Base-by-base conservation (phyloP, 345 rosid species). In the Mangifera indica region DNA sequence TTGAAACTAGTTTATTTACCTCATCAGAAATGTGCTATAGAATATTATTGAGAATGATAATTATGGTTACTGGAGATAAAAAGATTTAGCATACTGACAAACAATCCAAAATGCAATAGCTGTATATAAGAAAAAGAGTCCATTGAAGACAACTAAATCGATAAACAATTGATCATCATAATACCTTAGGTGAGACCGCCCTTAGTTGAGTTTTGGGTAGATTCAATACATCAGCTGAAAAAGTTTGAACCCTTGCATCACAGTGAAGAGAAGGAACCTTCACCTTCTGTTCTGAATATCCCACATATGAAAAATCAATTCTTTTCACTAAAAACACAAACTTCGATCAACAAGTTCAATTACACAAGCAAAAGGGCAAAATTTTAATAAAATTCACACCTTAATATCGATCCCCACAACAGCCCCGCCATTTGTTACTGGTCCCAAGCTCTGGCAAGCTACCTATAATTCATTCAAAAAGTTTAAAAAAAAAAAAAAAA, bases 391-490 rank as follows among this genome's bases (percentile, higher is more conserved):
- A 42, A 68, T 18, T 49, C 87, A 73, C 44, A 92, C 98, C 97
- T 94, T 94, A 51, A 92, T 75, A 85, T 94, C 99, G 77, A 94
- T 80, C 29, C 98, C 98, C 25, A 94, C 91, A 3, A 94, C 92
- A 66, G 73, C 56, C 42, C 98, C 98, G 44, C 98, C 98, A 84
- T 75, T 86, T 79, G 77, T 84, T 29, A 88, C 63, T 4, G 92
- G 88, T 51, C 99, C 99, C 83, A 92, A 88, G 83, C 89, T 88
- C 78, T 92, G 98, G 69, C 99, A 29, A 29, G 42, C 42, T 37
- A 37, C 42, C 42, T 37, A 37, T 37, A 37, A 37, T 37, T 37
- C 42, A 7, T 37, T 7, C 37, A 34, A 34, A 34, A 34, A 34
- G 37, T 3, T 0, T 3, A 1, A 34, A 3, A 17, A 18, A 60